Evolutionary conservation across 371 early-diverging fungal species (phyloP), one percentile per base, ranked within the genome.

Genomic region (Lichtheimia ornata): DNA sequence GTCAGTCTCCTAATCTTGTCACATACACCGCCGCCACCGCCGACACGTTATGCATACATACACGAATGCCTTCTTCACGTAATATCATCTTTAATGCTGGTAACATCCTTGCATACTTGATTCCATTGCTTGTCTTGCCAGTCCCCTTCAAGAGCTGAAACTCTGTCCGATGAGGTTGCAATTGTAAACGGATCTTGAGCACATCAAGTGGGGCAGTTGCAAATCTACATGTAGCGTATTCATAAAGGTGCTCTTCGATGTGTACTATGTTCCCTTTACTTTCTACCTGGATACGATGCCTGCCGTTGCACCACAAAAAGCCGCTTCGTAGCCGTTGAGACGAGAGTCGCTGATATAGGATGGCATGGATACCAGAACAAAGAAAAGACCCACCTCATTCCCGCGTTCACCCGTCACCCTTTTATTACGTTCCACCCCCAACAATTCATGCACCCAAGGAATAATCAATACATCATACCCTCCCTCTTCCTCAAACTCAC

Each of bases 201-300:
- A 97, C 97, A 58, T 97, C 97, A 9, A 97, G 69, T 7, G 97
- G 97, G 5, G 96, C 88, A 35, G 94, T 89, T 4, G 91, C 82
- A 50, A 83, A 81, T 53, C 83, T 83, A 53, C 22, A 2, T 22
- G 22, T 1, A 9, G 28, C 28, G 4, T 28, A 2, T 0, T 35
- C 35, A 35, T 35, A 35, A 35, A 35, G 9, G 35, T 35, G 35
- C 9, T 35, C 35, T 11, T 11, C 9, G 11, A 35, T 2, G 35
- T 11, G 35, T 35, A 35, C 11, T 2, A 5, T 35, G 11, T 35
- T 4, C 7, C 28, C 7, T 30, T 45, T 9, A 7, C 17, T 18
- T 24, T 18, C 51, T 70, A 75, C 65, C 91, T 84, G 1, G 91
- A 85, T 11, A 89, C 71, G 0, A 90, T 78, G 20, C 90, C 91